These are phyloP conservation scores for Diaporthe batatas DNA, from an alignment of 2,329 filamentous ascomycete genomes.

Conservation along the genomic window DNA sequence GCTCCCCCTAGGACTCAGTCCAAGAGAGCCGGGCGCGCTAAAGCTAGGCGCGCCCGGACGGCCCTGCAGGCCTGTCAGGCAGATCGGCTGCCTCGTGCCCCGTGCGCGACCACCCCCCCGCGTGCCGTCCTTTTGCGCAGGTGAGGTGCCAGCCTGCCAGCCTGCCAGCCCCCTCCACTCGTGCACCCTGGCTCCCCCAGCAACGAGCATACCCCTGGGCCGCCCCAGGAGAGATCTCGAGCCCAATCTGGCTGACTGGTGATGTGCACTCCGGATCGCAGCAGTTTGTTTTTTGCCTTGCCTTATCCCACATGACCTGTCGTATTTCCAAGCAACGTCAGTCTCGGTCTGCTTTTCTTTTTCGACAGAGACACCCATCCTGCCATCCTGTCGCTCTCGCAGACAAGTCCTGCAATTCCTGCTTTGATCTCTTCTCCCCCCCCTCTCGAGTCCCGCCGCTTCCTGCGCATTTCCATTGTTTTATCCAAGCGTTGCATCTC, in stretches of 20 bases:
- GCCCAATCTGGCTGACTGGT: conserved; percentile 25
- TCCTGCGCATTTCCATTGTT: conserved; percentile 13
- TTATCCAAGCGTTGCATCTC: conserved; percentile 1
- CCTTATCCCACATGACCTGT: conserved; percentile 24
- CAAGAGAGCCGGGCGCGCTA: conserved; percentile 10
- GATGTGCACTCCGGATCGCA: conserved; percentile 31
- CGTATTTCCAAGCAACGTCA: conserved; percentile 22
- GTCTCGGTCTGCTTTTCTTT: neutral
- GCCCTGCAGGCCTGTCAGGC: conserved; percentile 16
- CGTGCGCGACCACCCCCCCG: conserved; percentile 9
- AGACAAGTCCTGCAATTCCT: conserved; percentile 16
- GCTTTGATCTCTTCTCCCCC: neutral
- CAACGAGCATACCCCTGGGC: conserved; percentile 21
- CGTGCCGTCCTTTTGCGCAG: conserved; percentile 28
- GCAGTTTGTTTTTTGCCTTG: conserved; percentile 13
- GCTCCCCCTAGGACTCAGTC: neutral
- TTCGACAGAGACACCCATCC: neutral
- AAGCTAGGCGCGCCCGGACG: conserved; percentile 5
- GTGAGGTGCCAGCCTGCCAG: conserved; percentile 26
- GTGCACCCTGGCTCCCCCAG: conserved; percentile 24
- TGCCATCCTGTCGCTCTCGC: conserved; percentile 1
- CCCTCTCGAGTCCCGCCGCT: neutral
- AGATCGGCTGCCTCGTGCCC: conserved; percentile 29
- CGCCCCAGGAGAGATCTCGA: conserved; percentile 24
- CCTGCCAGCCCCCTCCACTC: conserved; percentile 23